Base-by-base conservation (phyloP, 2,329 filamentous ascomycete species). In the Claviceps africana region DNA sequence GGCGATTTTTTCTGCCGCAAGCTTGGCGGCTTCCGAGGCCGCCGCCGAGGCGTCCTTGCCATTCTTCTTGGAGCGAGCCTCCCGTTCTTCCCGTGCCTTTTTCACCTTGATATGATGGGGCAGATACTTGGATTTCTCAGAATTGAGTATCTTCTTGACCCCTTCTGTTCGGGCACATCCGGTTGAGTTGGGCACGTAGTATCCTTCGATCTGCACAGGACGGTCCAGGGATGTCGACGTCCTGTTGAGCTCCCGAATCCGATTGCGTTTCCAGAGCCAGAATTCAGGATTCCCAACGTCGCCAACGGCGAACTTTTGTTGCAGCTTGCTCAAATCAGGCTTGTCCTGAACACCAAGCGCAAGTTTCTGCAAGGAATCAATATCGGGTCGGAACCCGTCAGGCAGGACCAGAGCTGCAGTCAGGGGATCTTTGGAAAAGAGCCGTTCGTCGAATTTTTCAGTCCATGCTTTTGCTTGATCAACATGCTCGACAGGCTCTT, bases 101-200 rank as follows among this genome's bases (percentile, higher is more conserved):
- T 93, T 87, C 21, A 98, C 88, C 64, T 94, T 95, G 70, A 98
- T 93, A 58, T 95, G 90, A 73, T 98, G 93, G 42, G 93, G 93
- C 8, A 98, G 77, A 64, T 98, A 98, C 65, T 96, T 95, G 30
- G 90, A 95, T 72, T 98, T 98, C 67, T 98, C 93, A 0, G 88
- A 88, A 66, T 98, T 94, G 56, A 95, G 78, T 53, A 98, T 97
- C 73, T 91, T 95, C 73, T 94, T 91, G 61, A 89, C 83, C 30
- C 89, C 90, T 70, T 98, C 90, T 0, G 93, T 96, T 53, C 93
- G 81, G 53, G 93, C 93, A 59, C 82, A 86, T 35, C 93, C 93
- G 10, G 88, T 88, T 0, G 76, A 56, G 58, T 96, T 98, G 0
- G 87, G 82, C 42, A 96, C 87, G 63, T 96, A 97, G 61, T 83